Evolutionary conservation across 1,139 yeast genomes (phyloP).

Genomic region (Candida sanyaensis): DNA sequence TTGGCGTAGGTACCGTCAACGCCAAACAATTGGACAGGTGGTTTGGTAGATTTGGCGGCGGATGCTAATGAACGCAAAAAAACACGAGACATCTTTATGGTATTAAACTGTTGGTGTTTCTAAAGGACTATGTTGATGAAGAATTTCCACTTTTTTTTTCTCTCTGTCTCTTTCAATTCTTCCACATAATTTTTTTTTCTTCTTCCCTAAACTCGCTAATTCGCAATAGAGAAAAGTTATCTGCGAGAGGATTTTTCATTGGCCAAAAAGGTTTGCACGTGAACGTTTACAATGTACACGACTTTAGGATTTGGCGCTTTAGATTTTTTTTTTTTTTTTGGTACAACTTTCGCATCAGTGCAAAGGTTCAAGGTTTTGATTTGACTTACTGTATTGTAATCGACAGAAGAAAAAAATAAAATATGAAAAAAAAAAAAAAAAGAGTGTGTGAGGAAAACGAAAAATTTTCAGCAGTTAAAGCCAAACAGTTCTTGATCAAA

Average conservation of each 20-base stretch:
- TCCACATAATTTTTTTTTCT: background rate
- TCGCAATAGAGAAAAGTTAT: background rate
- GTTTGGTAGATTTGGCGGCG: slow-evolving; percentile 62
- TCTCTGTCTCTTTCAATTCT: background rate
- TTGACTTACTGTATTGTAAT: too few species aligned
- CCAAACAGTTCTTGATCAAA: background rate
- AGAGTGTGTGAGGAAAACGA: background rate
- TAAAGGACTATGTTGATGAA: background rate
- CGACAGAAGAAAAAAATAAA: too few species aligned
- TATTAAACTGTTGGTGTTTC: slow-evolving; percentile 2
- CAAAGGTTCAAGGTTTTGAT: too few species aligned
- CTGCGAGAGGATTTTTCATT: slow-evolving; percentile 4
- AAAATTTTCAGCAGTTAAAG: background rate
- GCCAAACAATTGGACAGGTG: slow-evolving; percentile 94
- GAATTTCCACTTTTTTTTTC: background rate
- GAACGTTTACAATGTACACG: background rate
- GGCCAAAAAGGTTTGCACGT: background rate
- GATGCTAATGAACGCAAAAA: slow-evolving; percentile 74
- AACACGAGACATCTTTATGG: slow-evolving; percentile 47
- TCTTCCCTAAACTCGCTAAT: background rate
- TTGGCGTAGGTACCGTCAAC: slow-evolving; percentile 96
- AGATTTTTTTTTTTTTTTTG: background rate
- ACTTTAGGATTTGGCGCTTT: background rate
- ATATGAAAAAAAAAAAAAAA: too few species aligned
- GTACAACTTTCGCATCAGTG: too few species aligned